Evolutionary conservation across 805 yeast species (phyloP).

Genomic region (Peterozyma toletana): DNA sequence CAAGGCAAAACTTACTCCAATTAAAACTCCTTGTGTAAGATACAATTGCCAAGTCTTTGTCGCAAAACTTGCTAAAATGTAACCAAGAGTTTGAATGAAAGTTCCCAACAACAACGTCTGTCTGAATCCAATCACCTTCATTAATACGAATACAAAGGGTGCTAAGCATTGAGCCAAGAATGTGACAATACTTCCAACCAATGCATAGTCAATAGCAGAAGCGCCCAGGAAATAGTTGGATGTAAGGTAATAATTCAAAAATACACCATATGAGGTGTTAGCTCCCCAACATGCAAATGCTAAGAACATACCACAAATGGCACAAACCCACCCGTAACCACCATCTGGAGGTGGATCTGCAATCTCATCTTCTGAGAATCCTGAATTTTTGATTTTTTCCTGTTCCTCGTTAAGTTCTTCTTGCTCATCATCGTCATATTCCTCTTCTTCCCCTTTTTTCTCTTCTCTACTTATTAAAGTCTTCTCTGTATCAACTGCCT

Average conservation of each 20-base stretch:
- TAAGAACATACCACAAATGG: constrained; percentile 33
- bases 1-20: constrained; percentile 43
- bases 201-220: constrained; percentile 45
- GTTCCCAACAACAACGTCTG: constrained; percentile 27
- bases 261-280: constrained; percentile 53
- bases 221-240: constrained; percentile 44
- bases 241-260: constrained; percentile 43
- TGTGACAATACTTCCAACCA: constrained; percentile 49
- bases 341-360: constrained; percentile 41
- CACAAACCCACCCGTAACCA: constrained; percentile 60
- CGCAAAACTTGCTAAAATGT: constrained; percentile 44
- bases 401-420: background rate
- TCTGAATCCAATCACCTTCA: constrained; percentile 15
- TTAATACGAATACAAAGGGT: constrained; percentile 14
- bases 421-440: background rate
- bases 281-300: constrained; percentile 63
- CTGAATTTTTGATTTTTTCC: constrained; percentile 3
- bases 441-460: background rate
- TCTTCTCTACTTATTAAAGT: background rate
- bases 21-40: constrained; percentile 43
- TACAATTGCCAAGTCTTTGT: constrained; percentile 42
- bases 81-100: constrained; percentile 36
- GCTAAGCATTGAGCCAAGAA: constrained; percentile 17
- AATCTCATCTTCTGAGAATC: constrained; percentile 4
- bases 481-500: constrained; percentile 4